Evolutionary conservation across 371 early-diverging fungal genomes (phyloP).

Genomic region (Mortierella sp.): DNA sequence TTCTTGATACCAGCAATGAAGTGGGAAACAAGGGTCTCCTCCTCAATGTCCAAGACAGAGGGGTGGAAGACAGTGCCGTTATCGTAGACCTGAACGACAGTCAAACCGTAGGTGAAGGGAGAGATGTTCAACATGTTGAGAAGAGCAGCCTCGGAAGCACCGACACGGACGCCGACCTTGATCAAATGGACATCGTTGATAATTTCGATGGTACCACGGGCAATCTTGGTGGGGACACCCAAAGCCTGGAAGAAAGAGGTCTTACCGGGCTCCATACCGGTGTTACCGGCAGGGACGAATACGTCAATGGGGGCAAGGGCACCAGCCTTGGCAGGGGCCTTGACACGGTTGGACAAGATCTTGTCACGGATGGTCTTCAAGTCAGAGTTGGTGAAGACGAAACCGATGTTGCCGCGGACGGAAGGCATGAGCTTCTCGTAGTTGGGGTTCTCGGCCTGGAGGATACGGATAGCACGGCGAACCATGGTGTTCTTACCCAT

Average conservation of each 20-base stretch:
- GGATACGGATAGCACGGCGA: conserved; percentile 92
- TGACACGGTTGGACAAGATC: conserved; percentile 95
- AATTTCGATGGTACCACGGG: conserved; percentile 99
- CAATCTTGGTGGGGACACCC: conserved; percentile 99
- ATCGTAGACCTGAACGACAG: conserved; percentile 95
- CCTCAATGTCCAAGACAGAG: conserved; percentile 94
- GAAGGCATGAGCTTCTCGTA: conserved; percentile 89
- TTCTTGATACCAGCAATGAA: conserved; percentile 85
- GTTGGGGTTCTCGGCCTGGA: conserved; percentile 86
- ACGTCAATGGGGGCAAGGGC: conserved; percentile 98
- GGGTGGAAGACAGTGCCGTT: conserved; percentile 94
- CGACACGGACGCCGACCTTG: conserved; percentile 94
- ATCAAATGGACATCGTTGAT: conserved; percentile 96
- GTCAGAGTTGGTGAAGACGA: conserved; percentile 99
- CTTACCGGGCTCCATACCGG: conserved; percentile 99
- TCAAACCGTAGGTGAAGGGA: conserved; percentile 99
- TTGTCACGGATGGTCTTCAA: conserved; percentile 95
- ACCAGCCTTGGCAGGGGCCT: conserved; percentile 99
- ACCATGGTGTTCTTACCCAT: conserved; percentile 99
- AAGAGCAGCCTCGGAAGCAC: conserved; percentile 98
- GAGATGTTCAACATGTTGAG: conserved; percentile 99
- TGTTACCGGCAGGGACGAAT: conserved; percentile 97
- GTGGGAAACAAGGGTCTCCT: conserved; percentile 84
- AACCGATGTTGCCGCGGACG: conserved; percentile 98
- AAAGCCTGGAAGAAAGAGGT: conserved; percentile 99